Evolutionary conservation across 208 protist genomes (phyloP).

Genomic region (Herpetomonas tarakana): DNA sequence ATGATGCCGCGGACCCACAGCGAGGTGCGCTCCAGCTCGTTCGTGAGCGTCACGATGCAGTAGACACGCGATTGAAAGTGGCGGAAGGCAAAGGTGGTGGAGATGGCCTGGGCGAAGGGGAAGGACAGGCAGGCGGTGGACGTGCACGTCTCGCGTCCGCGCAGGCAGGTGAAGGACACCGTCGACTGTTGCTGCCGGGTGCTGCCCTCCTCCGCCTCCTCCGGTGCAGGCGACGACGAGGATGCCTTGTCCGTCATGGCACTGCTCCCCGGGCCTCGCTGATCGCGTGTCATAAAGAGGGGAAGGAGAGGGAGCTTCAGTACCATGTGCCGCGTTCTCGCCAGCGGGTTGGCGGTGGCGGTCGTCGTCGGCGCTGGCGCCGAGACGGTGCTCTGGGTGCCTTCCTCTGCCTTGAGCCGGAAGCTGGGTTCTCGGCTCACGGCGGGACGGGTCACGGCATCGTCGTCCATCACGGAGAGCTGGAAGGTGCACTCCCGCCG

Average conservation of each 20-base stretch:
- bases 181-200: constrained; percentile 15
- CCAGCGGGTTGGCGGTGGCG: background rate
- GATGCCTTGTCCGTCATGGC: background rate
- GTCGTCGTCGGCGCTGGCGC: background rate
- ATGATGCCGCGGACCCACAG: constrained; percentile 77
- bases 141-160: constrained; percentile 42
- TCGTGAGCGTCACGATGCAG: constrained; percentile 65
- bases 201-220: background rate
- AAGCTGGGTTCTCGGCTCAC: background rate
- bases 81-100: constrained; percentile 54
- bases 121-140: constrained; percentile 30
- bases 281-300: constrained; percentile 35
- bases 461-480: background rate
- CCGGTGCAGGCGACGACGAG: background rate
- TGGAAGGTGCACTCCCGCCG: constrained; percentile 18
- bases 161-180: constrained; percentile 47
- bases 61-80: constrained; percentile 75
- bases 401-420: background rate
- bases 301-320: constrained; percentile 52
- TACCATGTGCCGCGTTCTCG: constrained; percentile 12
- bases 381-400: no score
- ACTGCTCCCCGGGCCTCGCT: background rate
- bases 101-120: constrained; percentile 27
- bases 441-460: background rate
- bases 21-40: constrained; percentile 54